These are phyloP conservation scores for Ricinus communis DNA, from an alignment of 345 rosid species.

Conservation along the genomic window DNA sequence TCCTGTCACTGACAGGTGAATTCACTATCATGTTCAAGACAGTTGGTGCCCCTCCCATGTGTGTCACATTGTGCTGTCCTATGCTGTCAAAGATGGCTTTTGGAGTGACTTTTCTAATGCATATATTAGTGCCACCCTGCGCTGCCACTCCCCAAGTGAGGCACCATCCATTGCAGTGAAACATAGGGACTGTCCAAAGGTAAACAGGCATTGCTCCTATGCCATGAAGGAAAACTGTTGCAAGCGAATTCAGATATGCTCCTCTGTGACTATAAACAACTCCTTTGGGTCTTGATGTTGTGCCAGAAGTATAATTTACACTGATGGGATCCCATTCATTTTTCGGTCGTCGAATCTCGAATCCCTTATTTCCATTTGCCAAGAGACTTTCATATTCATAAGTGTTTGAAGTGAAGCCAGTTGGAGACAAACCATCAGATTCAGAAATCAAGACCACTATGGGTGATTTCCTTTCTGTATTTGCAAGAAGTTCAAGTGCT, in stretches of 20 bases:
- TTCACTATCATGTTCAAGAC: slow-evolving; percentile 80
- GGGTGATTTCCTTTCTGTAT: slow-evolving; percentile 36
- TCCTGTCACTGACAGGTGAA: slow-evolving; percentile 35
- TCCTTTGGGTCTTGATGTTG: slow-evolving; percentile 83
- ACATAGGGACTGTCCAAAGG: slow-evolving; percentile 93
- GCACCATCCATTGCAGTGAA: slow-evolving; percentile 94
- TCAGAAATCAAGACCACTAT: slow-evolving; percentile 50
- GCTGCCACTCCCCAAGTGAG: slow-evolving; percentile 87
- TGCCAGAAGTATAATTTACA: slow-evolving; percentile 87
- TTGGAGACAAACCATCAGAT: slow-evolving; percentile 16
- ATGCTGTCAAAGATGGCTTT: slow-evolving; percentile 57
- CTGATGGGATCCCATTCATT: slow-evolving; percentile 83
- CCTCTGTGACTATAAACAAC: slow-evolving; percentile 89
- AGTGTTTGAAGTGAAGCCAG: background rate
- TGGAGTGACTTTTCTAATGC: slow-evolving; percentile 61
- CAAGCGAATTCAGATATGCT: slow-evolving; percentile 72
- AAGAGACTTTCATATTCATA: slow-evolving; percentile 52
- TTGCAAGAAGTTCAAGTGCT: slow-evolving; percentile 53
- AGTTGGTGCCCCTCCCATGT: slow-evolving; percentile 87
- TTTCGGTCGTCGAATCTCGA: slow-evolving; percentile 44
- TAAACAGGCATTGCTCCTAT: slow-evolving; percentile 59
- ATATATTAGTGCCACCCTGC: slow-evolving; percentile 77
- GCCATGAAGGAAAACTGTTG: slow-evolving; percentile 53
- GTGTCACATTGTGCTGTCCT: slow-evolving; percentile 56
- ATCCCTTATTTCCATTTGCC: slow-evolving; percentile 40